Evolutionary conservation across 257 asterid species (phyloP), one percentile per base, ranked within the genome.

Genomic region (Hygrophila difformis): DNA sequence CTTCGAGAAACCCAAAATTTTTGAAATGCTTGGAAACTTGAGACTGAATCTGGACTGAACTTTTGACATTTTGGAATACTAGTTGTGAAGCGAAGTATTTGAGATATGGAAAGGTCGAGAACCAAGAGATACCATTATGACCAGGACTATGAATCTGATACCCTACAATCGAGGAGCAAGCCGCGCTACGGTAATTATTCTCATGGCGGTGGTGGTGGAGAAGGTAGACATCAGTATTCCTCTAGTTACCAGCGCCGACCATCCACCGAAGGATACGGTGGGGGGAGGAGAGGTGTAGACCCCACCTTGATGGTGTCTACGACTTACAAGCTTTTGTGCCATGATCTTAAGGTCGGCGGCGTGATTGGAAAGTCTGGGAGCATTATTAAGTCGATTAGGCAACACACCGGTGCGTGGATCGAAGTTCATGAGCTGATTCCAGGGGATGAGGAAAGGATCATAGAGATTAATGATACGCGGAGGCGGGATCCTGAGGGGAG

Each of bases 311-410:
- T 71, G 81, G 97, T 79, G 64, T 79, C 96, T 1, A 89, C 94
- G 9, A 79, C 80, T 52, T 89, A 82, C 45, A 73, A 93, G 48
- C 79, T 85, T 55, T 42, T 89, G 40, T 89, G 96, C 31, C 93
- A 79, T 46, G 96, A 89, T 22, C 69, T 72, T 26, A 89, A 82
- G 65, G 94, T 81, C 0, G 98, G 94, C 3, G 95, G 98, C 8
- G 98, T 89, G 44, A 88, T 88, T 68, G 97, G 97, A 57, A 89
- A 82, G 55, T 85, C 94, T 0, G 96, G 94, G 38, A 82, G 94
- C 39, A 81, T 89, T 17, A 79, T 89, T 34, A 85, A 77, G 77
- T 53, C 91, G 24, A 85, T 89, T 53, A 79, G 94, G 66, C 91
- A 85, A 72, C 96, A 75, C 39, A 89, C 96, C 0, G 98, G 98